Conservation (phyloP, 345 rosid species). For the Carallia pectinifolia region DNA sequence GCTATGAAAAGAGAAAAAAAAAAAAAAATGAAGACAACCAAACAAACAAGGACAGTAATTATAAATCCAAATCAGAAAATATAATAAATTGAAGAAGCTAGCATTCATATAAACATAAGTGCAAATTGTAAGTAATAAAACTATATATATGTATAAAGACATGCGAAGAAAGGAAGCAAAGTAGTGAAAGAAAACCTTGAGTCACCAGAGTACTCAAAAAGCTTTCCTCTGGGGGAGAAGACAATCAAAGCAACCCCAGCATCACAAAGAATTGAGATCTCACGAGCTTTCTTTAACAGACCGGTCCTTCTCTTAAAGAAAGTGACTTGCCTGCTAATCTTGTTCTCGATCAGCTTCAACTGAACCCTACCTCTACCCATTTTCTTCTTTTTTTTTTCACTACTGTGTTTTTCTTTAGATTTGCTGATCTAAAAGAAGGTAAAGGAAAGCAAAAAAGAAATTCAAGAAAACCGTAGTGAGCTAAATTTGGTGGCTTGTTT, state of each 20-base stretch:
- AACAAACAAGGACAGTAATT: too few relatives aligned
- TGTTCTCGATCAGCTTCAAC: constrained; percentile 89
- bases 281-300: constrained; percentile 77
- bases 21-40: too few relatives aligned
- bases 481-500: neutral
- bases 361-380: constrained; percentile 97
- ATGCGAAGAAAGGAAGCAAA: constrained; percentile 2
- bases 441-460: neutral
- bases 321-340: constrained; percentile 82
- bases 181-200: constrained; percentile 45
- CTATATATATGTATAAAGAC: neutral
- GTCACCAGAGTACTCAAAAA: constrained; percentile 70
- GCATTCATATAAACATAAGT: too few relatives aligned
- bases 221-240: constrained; percentile 82
- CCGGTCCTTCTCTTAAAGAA: constrained; percentile 84
- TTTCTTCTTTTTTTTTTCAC: neutral
- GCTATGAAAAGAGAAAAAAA: too few relatives aligned
- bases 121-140: too few relatives aligned
- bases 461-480: constrained; percentile 26
- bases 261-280: constrained; percentile 85
- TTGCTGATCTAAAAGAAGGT: neutral
- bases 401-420: neutral
- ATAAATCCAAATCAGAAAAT: too few relatives aligned
- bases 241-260: constrained; percentile 77
- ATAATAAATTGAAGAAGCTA: too few relatives aligned